Evolutionary conservation across 1,284 basidiomycete genomes (phyloP).

Genomic region (Cryptococcus sp.): DNA sequence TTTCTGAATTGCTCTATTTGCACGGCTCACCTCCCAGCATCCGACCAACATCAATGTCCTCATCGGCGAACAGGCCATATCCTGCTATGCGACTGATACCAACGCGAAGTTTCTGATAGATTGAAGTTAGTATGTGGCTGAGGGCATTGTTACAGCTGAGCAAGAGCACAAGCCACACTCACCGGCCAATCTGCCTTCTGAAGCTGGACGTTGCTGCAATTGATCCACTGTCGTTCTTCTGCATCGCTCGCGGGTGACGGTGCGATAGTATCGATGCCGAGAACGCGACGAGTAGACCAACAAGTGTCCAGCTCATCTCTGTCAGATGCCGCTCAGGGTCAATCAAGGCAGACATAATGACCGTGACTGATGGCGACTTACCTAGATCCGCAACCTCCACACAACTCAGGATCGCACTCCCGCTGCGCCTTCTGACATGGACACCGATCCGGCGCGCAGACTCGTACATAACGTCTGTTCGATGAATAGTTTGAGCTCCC

Average conservation of each 20-base stretch:
- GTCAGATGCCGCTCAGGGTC: background rate
- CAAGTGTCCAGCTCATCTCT: background rate
- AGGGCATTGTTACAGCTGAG: background rate
- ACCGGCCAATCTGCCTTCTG: conserved; percentile 15
- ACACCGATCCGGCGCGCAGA: conserved; percentile 13
- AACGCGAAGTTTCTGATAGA: conserved; percentile 14
- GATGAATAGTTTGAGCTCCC: no score
- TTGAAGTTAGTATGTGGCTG: background rate
- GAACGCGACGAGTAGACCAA: no score
- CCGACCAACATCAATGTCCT: conserved; percentile 13
- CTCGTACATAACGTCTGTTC: background rate
- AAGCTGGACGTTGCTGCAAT: conserved; percentile 15
- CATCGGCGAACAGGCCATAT: conserved; percentile 25
- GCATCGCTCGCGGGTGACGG: background rate
- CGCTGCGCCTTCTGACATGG: conserved; percentile 12
- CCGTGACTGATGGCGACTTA: conserved; percentile 3
- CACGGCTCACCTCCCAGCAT: conserved; percentile 16
- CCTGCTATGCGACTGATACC: conserved; percentile 22
- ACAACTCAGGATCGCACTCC: conserved; percentile 23
- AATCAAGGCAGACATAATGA: no score
- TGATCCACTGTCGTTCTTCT: background rate
- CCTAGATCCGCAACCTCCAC: conserved; percentile 17
- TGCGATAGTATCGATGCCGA: background rate
- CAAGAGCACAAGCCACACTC: background rate
- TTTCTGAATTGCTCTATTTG: no score